Percentiles rank a stretch among this genome's conserved stretches.
These are phyloP conservation scores for Trypanosoma theileri DNA, from an alignment of 208 protist species.

Conservation along the genomic window DNA sequence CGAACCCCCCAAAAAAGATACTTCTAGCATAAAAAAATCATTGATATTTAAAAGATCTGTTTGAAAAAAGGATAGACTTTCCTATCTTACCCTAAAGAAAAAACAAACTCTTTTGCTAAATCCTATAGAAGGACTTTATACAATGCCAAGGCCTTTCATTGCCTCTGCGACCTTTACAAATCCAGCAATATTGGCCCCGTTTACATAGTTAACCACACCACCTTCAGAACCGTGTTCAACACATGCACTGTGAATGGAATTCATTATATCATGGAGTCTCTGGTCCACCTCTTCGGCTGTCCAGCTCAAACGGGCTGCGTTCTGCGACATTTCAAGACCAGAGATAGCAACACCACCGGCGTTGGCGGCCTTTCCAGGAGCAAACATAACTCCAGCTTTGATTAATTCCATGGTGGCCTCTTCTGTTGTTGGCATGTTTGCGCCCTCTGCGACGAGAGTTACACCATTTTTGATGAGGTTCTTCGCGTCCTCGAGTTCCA, in stretches of 20 bases:
- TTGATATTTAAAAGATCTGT: too few species aligned
- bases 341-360: constrained; percentile 93
- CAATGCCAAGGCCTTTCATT: constrained; percentile 64
- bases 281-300: constrained; percentile 83
- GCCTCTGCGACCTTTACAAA: constrained; percentile 85
- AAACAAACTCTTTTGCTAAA: too few species aligned
- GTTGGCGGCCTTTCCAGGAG: constrained; percentile 93
- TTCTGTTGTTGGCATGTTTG: constrained; percentile 91
- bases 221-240: constrained; percentile 53
- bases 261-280: constrained; percentile 91
- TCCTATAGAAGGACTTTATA: constrained; percentile 35
- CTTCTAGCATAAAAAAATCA: too few species aligned
- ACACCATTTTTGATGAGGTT: constrained; percentile 75
- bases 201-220: constrained; percentile 59
- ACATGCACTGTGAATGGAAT: constrained; percentile 77
- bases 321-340: constrained; percentile 95
- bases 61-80: too few species aligned
- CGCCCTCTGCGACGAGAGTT: constrained; percentile 84
- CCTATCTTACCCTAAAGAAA: too few species aligned
- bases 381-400: constrained; percentile 68
- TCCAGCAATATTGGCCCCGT: constrained; percentile 93
- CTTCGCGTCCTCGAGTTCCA: constrained; percentile 73
- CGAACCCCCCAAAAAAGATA: too few species aligned
- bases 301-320: constrained; percentile 84
- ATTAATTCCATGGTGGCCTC: constrained; percentile 81